Evolutionary conservation across 345 rosid genomes (phyloP), one percentile per base, ranked within the genome.

Genomic region (sweet orange (Citrus sinensis)): DNA sequence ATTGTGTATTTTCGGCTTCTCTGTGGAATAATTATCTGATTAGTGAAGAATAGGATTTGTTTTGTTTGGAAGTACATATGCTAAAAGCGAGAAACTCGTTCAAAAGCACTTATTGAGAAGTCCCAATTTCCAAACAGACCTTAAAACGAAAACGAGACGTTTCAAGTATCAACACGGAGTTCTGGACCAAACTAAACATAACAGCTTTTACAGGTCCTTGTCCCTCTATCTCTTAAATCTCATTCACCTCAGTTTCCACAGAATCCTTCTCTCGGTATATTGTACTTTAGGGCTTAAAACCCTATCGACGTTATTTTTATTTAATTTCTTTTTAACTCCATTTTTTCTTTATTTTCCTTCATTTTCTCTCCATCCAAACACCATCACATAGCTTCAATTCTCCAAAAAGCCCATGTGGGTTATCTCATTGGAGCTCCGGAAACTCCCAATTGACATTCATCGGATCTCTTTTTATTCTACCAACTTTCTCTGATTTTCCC

Each of bases 351-450:
- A 10, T 62, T 75, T 19, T 70, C 70, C 14, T 54, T 55, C 56
- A 9, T 39, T 71, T 67, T 75, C 71, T 79, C 67, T 5, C 40
- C 20, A 37, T 25, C 75, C 79, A 75, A 78, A 34, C 82, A 20
- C 69, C 20, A 1, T 22, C 6, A 22, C 6, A 56, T 35, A 30
- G 34, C 55, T 42, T 74, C 30, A 56, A 39, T 75, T 46, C 67
- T 51, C 35, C 37, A 6, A 37, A 75, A 55, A 29, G 24, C 32
- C 68, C 73, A 54, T 65, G 37, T 59, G 9, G 24, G 46, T 71
- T 10, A 24, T 29, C 20, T 32, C 42, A 32, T 55, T 9, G 25
- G 35, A 22, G 46, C 42, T 32, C 29, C 20, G 19, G 39, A 22
- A 73, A 25, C 24, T 20, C 55, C 67, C 67, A 59, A 73, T 40